Base-by-base conservation (phyloP, 176 grass and related monocot species). In the Phyllostachys edulis region DNA sequence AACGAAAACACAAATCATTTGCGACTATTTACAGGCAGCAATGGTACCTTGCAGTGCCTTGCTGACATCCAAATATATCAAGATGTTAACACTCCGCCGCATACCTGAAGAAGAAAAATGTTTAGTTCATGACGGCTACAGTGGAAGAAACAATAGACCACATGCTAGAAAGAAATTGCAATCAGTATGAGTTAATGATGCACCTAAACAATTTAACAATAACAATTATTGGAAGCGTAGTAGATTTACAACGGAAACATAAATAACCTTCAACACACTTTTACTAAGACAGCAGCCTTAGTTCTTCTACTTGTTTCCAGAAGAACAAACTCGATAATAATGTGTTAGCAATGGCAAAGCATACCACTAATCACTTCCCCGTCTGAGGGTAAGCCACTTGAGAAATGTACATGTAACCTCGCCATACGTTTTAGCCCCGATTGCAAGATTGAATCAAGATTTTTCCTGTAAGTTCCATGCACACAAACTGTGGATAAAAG, bases 401-500 rank as follows among this genome's bases (percentile, higher is more conserved):
- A 95, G 89, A 98, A 98, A 72, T 98, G 95, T 27, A 92, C 91
- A 69, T 98, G 95, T 77, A 98, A 64, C 76, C 95, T 94, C 13
- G 63, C 72, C 89, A 95, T 95, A 17, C 91, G 84, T 49, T 91
- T 95, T 39, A 98, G 69, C 55, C 95, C 92, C 91, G 80, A 82
- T 73, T 88, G 77, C 78, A 95, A 80, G 60, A 98, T 98, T 0
- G 89, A 98, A 29, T 94, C 87, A 15, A 98, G 77, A 73, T 95
- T 91, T 72, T 80, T 95, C 77, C 77, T 93, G 47, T 91, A 93
- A 79, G 95, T 95, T 66, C 92, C 92, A 87, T 98, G 91, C 71
- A 95, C 87, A 88, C 95, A 98, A 62, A 98, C 92, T 98, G 37
- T 29, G 74, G 5, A 67, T 71, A 47, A 36, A 63, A 91, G 38